Evolutionary conservation across 2,329 filamentous ascomycete species (phyloP).

Genomic region (Blumeria hordei): DNA sequence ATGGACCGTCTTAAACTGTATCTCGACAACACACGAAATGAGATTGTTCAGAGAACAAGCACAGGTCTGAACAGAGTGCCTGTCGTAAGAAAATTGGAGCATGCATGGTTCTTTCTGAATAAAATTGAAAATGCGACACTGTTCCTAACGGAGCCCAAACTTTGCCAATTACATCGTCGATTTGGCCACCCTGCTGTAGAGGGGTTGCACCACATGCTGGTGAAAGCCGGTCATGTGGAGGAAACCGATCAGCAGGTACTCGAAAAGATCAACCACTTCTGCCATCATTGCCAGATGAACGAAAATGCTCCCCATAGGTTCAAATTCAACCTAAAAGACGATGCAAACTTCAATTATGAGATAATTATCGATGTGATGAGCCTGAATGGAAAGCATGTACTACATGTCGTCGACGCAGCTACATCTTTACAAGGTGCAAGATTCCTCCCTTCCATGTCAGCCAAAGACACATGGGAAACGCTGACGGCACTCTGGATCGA

Average conservation of each 20-base stretch:
- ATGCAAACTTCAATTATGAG: neutral
- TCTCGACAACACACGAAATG: neutral
- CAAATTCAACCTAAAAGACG: neutral
- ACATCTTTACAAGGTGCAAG: slow-evolving; percentile 1
- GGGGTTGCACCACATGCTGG: too few relatives aligned
- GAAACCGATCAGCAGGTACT: neutral
- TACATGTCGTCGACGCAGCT: neutral
- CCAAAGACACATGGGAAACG: neutral
- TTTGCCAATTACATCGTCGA: too few relatives aligned
- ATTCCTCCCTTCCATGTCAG: neutral
- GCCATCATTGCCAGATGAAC: neutral
- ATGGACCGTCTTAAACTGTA: neutral
- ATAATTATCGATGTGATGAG: neutral
- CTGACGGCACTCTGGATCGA: slow-evolving; percentile 2
- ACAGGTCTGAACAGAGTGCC: too few relatives aligned
- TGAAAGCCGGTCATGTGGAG: neutral
- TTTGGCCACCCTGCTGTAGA: too few relatives aligned
- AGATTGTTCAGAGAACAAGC: neutral
- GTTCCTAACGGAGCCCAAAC: too few relatives aligned
- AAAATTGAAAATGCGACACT: too few relatives aligned
- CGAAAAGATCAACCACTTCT: neutral
- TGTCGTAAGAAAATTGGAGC: too few relatives aligned
- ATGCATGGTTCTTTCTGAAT: too few relatives aligned
- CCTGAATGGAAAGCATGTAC: too few relatives aligned
- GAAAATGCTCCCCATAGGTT: neutral